Percentiles rank a stretch among this genome's conserved stretches.
Evolutionary conservation across 257 asterid genomes (phyloP).

Genomic region (Solanum raphanifolium): DNA sequence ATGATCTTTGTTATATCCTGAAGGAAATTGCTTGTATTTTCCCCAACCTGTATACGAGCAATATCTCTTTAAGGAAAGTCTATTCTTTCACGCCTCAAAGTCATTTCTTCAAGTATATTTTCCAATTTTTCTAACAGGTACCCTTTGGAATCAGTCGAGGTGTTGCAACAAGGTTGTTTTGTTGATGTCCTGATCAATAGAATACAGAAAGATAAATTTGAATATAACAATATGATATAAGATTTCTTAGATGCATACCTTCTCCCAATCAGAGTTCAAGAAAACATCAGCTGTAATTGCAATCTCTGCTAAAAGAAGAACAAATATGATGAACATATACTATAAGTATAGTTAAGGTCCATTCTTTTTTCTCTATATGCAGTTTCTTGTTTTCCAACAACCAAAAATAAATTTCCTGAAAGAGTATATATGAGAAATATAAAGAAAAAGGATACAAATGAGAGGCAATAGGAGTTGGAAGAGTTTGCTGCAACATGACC

Average conservation of each 20-base stretch:
- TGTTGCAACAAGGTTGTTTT: background rate
- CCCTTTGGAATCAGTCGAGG: background rate
- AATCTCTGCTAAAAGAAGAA: slow-evolving; percentile 34
- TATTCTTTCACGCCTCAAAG: background rate
- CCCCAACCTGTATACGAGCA: background rate
- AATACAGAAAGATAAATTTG: background rate
- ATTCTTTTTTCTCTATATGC: background rate
- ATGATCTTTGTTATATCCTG: background rate
- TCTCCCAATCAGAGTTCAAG: slow-evolving; percentile 33
- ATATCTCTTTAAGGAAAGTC: background rate
- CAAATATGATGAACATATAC: slow-evolving; percentile 32
- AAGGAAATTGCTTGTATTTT: background rate
- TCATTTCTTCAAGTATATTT: background rate
- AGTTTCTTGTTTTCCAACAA: background rate
- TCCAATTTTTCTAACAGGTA: background rate
- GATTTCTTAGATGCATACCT: slow-evolving; percentile 19
- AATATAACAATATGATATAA: background rate
- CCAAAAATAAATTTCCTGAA: background rate
- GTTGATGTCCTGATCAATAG: background rate
- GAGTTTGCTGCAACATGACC: slow-evolving; percentile 49
- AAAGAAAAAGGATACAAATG: slow-evolving; percentile 36
- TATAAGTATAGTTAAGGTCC: slow-evolving; percentile 29
- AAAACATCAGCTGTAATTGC: slow-evolving; percentile 27
- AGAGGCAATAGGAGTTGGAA: slow-evolving; percentile 29
- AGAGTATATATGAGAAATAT: background rate